These are phyloP conservation scores for Sclerospora graminicola DNA, from an alignment of 352 stramenopile genomes.

Conservation along the genomic window DNA sequence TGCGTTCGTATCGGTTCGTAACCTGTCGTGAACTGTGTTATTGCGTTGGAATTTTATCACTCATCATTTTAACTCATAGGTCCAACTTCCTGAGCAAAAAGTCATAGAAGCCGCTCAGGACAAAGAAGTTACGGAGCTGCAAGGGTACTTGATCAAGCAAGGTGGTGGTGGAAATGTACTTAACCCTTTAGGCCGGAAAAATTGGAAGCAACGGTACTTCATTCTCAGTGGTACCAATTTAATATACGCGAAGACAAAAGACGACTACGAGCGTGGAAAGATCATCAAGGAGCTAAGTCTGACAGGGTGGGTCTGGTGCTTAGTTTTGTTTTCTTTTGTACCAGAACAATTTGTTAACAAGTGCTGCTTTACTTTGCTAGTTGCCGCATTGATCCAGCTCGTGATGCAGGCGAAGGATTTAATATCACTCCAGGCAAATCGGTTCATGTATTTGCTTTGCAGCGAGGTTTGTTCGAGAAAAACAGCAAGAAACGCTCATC, in stretches of 20 bases:
- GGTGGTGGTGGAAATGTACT: constrained; percentile 65
- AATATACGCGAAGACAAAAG: constrained; percentile 78
- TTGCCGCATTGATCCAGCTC: constrained; percentile 44
- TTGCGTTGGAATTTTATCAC: background rate
- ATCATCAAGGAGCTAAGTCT: constrained; percentile 83
- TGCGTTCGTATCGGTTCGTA: constrained; percentile 61
- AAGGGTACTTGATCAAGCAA: constrained; percentile 85
- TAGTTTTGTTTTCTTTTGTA: background rate
- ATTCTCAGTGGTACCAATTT: constrained; percentile 60
- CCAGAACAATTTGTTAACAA: background rate
- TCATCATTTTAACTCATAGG: constrained; percentile 14
- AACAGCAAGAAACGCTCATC: constrained; percentile 71
- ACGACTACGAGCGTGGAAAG: constrained; percentile 78
- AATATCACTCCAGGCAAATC: constrained; percentile 66
- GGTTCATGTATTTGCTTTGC: constrained; percentile 61
- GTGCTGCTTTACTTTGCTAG: background rate
- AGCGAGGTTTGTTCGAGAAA: constrained; percentile 62
- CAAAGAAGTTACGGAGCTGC: constrained; percentile 43
- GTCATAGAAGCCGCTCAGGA: constrained; percentile 73
- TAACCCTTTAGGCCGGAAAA: constrained; percentile 69
- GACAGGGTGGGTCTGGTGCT: constrained; percentile 38
- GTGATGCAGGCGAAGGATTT: constrained; percentile 73
- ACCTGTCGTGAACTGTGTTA: background rate
- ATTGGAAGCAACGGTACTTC: constrained; percentile 87
- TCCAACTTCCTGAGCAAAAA: constrained; percentile 69